These are phyloP conservation scores for Dothistroma septosporum DNA, from an alignment of 2,329 filamentous ascomycete species.

Conservation along the genomic window DNA sequence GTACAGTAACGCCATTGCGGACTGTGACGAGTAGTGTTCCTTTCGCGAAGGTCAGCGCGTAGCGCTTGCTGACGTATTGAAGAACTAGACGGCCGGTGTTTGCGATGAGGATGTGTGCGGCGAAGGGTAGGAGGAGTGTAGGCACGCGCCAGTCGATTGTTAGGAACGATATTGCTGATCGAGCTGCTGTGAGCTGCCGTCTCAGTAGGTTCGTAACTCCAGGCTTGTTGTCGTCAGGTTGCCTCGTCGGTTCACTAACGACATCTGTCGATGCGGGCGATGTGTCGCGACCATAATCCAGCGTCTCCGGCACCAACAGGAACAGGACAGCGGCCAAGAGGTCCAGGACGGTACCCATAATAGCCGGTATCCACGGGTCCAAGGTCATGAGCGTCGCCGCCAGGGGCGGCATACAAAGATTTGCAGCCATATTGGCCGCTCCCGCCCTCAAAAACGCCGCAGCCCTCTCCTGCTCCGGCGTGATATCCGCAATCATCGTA, in stretches of 20 bases:
- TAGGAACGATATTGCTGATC: conserved; percentile 29
- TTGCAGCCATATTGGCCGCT: conserved; percentile 28
- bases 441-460: conserved; percentile 31
- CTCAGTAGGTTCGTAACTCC: background rate
- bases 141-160: conserved; percentile 31
- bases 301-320: conserved; percentile 34
- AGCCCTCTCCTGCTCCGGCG: conserved; percentile 26
- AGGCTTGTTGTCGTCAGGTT: background rate
- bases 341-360: conserved; percentile 25
- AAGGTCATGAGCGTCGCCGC: conserved; percentile 34
- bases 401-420: conserved; percentile 33
- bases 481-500: conserved; percentile 33
- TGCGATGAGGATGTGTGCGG: conserved; percentile 28
- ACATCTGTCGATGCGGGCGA: background rate
- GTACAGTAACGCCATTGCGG: conserved; percentile 28
- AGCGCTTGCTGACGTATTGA: conserved; percentile 54
- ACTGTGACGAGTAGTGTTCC: conserved; percentile 35
- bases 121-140: conserved; percentile 30
- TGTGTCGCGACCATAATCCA: conserved; percentile 21
- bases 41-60: conserved; percentile 43
- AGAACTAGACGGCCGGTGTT: conserved; percentile 38
- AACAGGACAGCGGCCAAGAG: conserved; percentile 18
- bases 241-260: background rate
- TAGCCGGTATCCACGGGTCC: conserved; percentile 34
- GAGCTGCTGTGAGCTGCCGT: conserved; percentile 6